Percentiles rank a stretch among this genome's conserved stretches.
Evolutionary conservation across 345 rosid species (phyloP).

Genomic region (Erodium maritimum): DNA sequence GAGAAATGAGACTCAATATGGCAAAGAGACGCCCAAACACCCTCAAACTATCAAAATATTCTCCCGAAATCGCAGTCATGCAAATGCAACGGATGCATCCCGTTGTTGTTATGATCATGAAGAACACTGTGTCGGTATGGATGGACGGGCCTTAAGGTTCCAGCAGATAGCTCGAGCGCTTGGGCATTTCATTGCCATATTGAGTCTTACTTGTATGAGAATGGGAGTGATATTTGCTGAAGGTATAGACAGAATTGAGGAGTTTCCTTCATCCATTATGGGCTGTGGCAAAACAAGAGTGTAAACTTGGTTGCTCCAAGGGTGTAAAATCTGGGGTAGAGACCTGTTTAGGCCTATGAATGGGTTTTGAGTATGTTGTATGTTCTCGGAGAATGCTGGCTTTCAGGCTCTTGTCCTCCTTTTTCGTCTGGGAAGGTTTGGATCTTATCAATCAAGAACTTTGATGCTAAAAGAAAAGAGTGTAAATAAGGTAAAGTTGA

Average conservation of each 20-base stretch:
- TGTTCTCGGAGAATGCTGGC: too few species aligned
- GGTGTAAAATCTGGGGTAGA: too few species aligned
- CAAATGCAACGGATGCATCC: conserved; percentile 79
- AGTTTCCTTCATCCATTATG: conserved; percentile 48
- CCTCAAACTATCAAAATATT: conserved; percentile 67
- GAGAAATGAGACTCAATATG: conserved; percentile 64
- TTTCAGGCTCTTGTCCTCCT: too few species aligned
- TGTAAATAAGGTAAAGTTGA: too few species aligned
- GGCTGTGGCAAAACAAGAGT: conserved; percentile 34
- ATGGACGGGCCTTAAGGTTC: conserved; percentile 60
- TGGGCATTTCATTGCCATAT: conserved; percentile 76
- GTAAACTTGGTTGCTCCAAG: too few species aligned
- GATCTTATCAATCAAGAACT: too few species aligned
- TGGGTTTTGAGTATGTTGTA: too few species aligned
- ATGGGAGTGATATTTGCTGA: conserved; percentile 55
- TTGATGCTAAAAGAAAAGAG: too few species aligned
- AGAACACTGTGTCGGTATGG: conserved; percentile 68
- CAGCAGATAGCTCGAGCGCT: conserved; percentile 51
- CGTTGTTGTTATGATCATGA: conserved; percentile 50
- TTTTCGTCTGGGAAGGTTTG: too few species aligned
- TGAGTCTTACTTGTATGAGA: conserved; percentile 69
- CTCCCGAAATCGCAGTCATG: conserved; percentile 61
- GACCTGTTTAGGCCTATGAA: too few species aligned
- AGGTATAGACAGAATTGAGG: conserved; percentile 38
- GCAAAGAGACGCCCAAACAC: conserved; percentile 64